Conservation (phyloP, 139 green algal species). For the Haematococcus lacustris region DNA sequence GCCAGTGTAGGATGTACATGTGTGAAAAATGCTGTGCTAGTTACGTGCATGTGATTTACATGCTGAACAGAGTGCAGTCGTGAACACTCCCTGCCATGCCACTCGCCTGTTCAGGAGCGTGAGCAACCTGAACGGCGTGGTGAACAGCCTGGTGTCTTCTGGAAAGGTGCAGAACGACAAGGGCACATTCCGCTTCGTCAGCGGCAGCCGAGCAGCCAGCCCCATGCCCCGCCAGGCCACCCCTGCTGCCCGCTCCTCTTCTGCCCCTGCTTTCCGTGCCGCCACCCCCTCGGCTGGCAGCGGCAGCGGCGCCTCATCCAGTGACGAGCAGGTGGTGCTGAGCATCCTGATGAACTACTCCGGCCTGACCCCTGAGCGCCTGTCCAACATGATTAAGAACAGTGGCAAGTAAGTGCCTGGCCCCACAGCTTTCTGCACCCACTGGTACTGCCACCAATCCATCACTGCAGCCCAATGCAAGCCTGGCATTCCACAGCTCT, state of each 20-base stretch:
- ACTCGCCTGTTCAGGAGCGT: background rate
- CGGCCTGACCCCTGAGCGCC: background rate
- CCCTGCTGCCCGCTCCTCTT: background rate
- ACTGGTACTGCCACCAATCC: no score
- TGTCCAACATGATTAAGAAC: background rate
- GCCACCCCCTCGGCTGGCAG: background rate
- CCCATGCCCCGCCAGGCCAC: background rate
- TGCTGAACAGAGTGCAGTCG: no score
- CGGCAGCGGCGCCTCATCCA: background rate
- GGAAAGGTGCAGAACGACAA: slow-evolving; percentile 7
- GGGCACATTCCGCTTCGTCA: slow-evolving; percentile 5
- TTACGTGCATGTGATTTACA: no score
- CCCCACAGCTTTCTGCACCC: no score
- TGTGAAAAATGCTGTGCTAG: no score
- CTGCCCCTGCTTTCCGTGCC: background rate
- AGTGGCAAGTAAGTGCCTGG: slow-evolving; percentile 4
- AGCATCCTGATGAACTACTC: slow-evolving; percentile 1
- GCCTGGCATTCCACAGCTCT: no score
- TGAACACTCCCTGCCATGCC: no score
- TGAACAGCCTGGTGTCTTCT: background rate
- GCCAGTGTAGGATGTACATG: no score
- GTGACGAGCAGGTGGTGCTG: background rate
- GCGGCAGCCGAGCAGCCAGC: background rate
- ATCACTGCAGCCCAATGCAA: no score
- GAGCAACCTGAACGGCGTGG: background rate